A percentile compares a stretch with the other conserved stretches of the same genome.
These are phyloP conservation scores for Smallanthus sonchifolius DNA, from an alignment of 129 eudicot genomes.

Conservation along the genomic window DNA sequence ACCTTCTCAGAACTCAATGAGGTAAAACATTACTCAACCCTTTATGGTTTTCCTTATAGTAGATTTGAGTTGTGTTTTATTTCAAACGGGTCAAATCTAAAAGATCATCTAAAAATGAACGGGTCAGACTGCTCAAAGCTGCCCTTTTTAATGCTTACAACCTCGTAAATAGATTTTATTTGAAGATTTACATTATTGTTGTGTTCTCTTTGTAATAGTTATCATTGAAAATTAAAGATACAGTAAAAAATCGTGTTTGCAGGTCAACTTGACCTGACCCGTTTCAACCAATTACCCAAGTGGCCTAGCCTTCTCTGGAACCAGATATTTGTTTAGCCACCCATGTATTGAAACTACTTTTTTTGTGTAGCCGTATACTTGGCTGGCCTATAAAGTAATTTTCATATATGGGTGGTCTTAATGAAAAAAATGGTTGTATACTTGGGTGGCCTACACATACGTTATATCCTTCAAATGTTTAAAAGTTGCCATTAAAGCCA, in stretches of 20 bases:
- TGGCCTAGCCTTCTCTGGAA: background rate
- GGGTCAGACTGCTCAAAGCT: background rate
- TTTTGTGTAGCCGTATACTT: background rate
- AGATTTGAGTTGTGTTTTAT: background rate
- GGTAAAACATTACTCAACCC: conserved; percentile 44
- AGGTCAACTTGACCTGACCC: background rate
- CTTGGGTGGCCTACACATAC: background rate
- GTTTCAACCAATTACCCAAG: background rate
- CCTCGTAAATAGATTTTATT: background rate
- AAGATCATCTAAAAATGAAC: background rate
- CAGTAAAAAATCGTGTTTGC: background rate
- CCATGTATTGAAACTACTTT: background rate
- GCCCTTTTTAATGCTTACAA: background rate
- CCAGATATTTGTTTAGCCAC: background rate
- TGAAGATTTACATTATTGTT: background rate
- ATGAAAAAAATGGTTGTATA: background rate
- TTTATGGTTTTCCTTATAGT: background rate
- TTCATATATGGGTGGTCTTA: background rate
- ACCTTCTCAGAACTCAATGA: conserved; percentile 89
- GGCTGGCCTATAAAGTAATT: background rate
- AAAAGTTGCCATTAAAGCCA: background rate
- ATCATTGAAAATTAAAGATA: background rate
- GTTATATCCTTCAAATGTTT: background rate
- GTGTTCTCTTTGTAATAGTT: background rate
- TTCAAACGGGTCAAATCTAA: background rate